Conservation (phyloP, 345 rosid genomes). For the Eucalyptus lansdowneana region DNA sequence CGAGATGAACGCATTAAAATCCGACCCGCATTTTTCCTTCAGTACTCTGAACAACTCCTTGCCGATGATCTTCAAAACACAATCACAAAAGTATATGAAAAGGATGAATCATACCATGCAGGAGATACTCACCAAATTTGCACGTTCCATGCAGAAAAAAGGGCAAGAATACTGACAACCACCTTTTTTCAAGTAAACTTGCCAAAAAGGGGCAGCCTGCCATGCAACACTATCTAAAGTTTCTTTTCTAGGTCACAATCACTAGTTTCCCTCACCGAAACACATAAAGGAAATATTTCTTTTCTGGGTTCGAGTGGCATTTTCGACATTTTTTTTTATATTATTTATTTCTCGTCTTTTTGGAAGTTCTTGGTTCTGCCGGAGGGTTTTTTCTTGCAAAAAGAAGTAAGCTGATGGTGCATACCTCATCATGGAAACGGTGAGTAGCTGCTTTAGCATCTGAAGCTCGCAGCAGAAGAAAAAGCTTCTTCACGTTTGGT, state of each 20-base stretch:
- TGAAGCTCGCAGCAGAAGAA: constrained; percentile 64
- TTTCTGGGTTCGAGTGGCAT: neutral
- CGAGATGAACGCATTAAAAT: neutral
- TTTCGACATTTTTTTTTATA: neutral
- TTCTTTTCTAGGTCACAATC: neutral
- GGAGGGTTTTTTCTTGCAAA: neutral
- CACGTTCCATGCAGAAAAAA: neutral
- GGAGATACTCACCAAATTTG: neutral
- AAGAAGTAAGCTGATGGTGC: neutral
- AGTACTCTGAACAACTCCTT: constrained; percentile 15
- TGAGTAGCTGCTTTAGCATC: constrained; percentile 55
- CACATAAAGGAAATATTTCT: neutral
- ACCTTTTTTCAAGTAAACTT: neutral
- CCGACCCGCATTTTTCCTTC: constrained; percentile 8
- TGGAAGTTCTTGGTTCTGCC: neutral
- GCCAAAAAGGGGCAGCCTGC: neutral
- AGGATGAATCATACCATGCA: neutral
- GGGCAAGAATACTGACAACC: neutral
- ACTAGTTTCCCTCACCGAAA: neutral
- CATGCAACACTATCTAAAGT: neutral
- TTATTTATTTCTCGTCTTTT: neutral
- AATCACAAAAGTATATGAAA: neutral
- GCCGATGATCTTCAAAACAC: neutral
- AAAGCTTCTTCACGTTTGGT: constrained; percentile 70
- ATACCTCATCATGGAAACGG: constrained; percentile 62